These are phyloP conservation scores for Dentipellis fragilis DNA, from an alignment of 768 basidiomycete genomes.

Conservation along the genomic window DNA sequence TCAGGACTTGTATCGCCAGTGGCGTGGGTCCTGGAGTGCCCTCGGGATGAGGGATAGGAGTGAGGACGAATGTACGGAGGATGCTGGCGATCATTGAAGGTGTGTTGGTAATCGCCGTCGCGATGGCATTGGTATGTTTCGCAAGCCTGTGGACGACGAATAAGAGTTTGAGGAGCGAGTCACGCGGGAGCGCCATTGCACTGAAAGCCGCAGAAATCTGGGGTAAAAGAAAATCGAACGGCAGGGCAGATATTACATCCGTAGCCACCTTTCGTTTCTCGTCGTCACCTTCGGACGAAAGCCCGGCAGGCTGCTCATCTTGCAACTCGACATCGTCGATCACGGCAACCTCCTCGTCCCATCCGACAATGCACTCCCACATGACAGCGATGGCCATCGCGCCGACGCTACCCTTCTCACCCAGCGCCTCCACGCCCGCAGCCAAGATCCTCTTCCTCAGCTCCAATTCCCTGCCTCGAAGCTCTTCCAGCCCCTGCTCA, in stretches of 20 bases:
- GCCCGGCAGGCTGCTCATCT: constrained; percentile 12
- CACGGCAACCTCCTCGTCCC: constrained; percentile 31
- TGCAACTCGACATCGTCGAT: constrained; percentile 40
- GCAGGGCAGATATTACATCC: constrained; percentile 24
- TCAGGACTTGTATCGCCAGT: constrained; percentile 46
- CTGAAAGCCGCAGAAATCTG: constrained; percentile 33
- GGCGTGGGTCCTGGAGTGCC: constrained; percentile 27
- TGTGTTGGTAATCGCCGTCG: constrained; percentile 40
- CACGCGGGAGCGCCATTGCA: constrained; percentile 33
- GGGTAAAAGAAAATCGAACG: constrained; percentile 37
- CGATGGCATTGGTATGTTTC: constrained; percentile 43
- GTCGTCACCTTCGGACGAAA: constrained; percentile 11
- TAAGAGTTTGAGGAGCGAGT: constrained; percentile 47
- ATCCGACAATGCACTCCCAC: constrained; percentile 67
- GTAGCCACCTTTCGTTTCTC: constrained; percentile 13
- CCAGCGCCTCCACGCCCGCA: constrained; percentile 55
- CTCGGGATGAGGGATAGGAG: constrained; percentile 34
- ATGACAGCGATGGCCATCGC: constrained; percentile 59
- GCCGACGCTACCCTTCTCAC: constrained; percentile 57
- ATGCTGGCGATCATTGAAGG: constrained; percentile 42
- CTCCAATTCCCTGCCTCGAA: constrained; percentile 27
- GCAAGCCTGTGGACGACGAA: constrained; percentile 52
- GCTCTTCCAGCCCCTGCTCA: constrained; percentile 23
- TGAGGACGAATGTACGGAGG: constrained; percentile 47
- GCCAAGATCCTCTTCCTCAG: constrained; percentile 56